Conservation (phyloP, 345 rosid species). For the Litchi chinensis region DNA sequence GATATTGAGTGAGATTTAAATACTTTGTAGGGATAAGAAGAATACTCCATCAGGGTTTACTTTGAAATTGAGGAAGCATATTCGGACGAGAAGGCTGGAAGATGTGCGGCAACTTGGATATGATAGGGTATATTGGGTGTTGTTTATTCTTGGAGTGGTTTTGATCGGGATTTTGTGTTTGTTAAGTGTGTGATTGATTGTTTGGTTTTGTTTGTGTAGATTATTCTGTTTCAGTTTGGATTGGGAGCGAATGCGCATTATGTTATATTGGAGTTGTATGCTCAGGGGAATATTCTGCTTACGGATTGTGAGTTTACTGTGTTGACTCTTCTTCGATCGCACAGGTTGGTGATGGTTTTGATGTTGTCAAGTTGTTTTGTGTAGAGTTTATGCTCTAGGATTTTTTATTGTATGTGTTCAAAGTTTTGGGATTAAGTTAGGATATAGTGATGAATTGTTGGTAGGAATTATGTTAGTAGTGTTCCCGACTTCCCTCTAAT, state of each 20-base stretch:
- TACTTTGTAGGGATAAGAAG: constrained; percentile 73
- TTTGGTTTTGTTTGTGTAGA: constrained; percentile 42
- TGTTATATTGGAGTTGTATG: constrained; percentile 92
- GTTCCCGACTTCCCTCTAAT: constrained; percentile 6
- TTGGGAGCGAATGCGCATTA: constrained; percentile 87
- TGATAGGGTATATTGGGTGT: constrained; percentile 67
- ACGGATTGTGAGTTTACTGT: constrained; percentile 85
- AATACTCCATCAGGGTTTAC: constrained; percentile 99
- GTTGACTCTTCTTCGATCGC: constrained; percentile 94
- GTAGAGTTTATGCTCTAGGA: neutral
- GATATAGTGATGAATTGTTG: neutral
- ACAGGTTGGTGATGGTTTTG: constrained; percentile 52
- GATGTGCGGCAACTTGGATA: constrained; percentile 98
- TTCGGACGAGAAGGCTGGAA: constrained; percentile 92
- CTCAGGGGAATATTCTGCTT: constrained; percentile 97
- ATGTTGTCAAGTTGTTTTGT: neutral
- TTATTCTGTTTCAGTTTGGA: constrained; percentile 92
- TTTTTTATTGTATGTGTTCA: neutral
- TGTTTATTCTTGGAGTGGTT: neutral
- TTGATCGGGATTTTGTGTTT: neutral
- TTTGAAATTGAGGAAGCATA: constrained; percentile 87
- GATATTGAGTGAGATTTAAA: neutral
- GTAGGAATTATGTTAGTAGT: neutral
- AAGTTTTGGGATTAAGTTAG: neutral
- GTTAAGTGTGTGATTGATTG: neutral